phyloP scores from a whole-genome alignment of 441 rosid genomes.

The Breynia disticha region DNA sequence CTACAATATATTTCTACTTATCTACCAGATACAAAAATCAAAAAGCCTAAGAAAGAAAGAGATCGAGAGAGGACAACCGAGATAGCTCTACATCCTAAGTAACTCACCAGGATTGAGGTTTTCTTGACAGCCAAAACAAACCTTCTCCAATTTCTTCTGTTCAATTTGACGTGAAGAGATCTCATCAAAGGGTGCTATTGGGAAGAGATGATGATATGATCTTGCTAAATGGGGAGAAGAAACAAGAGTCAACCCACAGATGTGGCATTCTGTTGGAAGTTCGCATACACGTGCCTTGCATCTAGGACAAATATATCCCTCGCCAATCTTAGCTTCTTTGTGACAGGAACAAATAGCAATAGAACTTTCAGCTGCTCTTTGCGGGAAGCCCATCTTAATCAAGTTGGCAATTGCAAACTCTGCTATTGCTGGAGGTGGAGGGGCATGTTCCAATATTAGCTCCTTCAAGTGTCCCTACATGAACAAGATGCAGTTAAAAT shows the following conservation, averaged over 20 bases:
- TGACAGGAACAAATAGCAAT: conserved; percentile 84
- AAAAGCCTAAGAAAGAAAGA: no score
- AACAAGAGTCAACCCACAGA: conserved; percentile 87
- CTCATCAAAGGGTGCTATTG: conserved; percentile 74
- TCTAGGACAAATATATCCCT: conserved; percentile 88
- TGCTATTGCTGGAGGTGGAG: conserved; percentile 95
- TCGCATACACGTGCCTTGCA: conserved; percentile 88
- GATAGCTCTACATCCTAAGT: neutral
- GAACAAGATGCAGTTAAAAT: neutral
- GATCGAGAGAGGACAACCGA: neutral
- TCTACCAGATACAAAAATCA: no score
- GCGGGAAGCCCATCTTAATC: conserved; percentile 95
- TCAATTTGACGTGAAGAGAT: conserved; percentile 30
- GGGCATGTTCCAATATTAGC: conserved; percentile 79
- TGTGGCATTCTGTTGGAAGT: conserved; percentile 74
- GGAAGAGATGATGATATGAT: conserved; percentile 94
- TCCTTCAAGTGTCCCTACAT: conserved; percentile 70
- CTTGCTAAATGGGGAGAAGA: conserved; percentile 94
- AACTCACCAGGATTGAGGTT: conserved; percentile 48
- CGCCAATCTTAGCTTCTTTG: conserved; percentile 76
- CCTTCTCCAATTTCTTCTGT: conserved; percentile 25
- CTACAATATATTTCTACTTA: no score
- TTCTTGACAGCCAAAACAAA: conserved; percentile 79
- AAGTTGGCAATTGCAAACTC: conserved; percentile 80
- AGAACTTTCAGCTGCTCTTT: conserved; percentile 75